Evolutionary conservation across 1,139 yeast genomes (phyloP).

Genomic region (Magnusiomyces ingens): DNA sequence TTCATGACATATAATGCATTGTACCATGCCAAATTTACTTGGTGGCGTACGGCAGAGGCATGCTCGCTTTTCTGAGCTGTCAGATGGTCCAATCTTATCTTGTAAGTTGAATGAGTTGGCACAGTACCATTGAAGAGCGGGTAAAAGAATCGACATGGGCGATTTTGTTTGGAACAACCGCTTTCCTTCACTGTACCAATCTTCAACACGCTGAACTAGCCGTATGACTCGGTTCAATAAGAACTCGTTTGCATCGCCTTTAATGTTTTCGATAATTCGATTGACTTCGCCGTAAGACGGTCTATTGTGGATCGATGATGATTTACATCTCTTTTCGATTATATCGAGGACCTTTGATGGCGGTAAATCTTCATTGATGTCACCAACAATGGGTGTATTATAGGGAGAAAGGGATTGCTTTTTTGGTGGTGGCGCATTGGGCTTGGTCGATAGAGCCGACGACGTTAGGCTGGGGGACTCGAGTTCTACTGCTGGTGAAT

Average conservation of each 20-base stretch:
- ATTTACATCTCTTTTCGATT: background rate
- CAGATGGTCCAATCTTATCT: conserved; percentile 33
- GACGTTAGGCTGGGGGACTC: too few relatives aligned
- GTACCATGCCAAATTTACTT: conserved; percentile 61
- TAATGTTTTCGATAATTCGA: background rate
- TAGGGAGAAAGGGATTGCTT: too few relatives aligned
- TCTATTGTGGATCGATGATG: background rate
- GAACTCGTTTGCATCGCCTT: background rate
- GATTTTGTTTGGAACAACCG: conserved; percentile 36
- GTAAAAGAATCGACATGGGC: conserved; percentile 24
- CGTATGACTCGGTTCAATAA: background rate
- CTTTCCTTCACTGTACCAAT: conserved; percentile 44
- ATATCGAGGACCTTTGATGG: background rate
- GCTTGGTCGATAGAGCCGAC: too few relatives aligned
- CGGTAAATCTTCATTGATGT: background rate
- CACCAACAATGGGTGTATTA: background rate
- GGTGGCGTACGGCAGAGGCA: conserved; percentile 69
- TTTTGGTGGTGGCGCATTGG: too few relatives aligned
- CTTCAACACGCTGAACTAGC: conserved; percentile 20
- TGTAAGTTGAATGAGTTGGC: conserved; percentile 33
- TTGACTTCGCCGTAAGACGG: background rate
- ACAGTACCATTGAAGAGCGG: conserved; percentile 29
- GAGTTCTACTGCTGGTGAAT: too few relatives aligned
- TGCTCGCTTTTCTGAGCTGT: conserved; percentile 21
- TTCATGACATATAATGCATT: conserved; percentile 71